phyloP scores from a whole-genome alignment of 228 moss, liverwort and hornwort species.

The Sphagnum fallax region DNA sequence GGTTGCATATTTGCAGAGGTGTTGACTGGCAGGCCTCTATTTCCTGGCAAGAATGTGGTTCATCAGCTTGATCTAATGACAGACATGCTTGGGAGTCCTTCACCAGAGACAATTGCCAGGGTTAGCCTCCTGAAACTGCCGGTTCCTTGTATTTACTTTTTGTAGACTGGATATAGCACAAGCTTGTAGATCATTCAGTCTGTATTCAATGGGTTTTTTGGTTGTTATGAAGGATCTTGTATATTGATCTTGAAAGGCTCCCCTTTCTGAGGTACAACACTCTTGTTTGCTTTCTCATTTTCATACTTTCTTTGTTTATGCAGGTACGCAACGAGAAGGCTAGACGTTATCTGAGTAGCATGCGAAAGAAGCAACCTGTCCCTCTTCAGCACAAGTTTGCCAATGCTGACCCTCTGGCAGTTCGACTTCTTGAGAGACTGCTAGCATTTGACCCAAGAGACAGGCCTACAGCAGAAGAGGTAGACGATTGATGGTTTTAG shows the following conservation, averaged over 20 bases:
- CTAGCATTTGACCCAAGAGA: conserved; percentile 95
- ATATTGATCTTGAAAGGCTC: no score
- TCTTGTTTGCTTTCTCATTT: no score
- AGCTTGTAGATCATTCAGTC: no score
- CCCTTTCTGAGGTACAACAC: no score
- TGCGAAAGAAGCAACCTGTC: conserved; percentile 87
- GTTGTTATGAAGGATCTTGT: no score
- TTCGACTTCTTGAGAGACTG: conserved; percentile 92
- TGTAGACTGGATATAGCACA: no score
- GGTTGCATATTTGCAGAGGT: conserved; percentile 99
- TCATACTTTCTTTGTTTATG: no score
- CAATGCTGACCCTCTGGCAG: conserved; percentile 82
- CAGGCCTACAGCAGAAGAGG: conserved; percentile 98
- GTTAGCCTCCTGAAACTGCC: conserved; percentile 15
- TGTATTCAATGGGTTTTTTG: no score
- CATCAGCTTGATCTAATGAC: conserved; percentile 99
- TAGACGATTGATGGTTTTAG: conserved; percentile 6
- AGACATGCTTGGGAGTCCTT: conserved; percentile 97
- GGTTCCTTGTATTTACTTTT: not conserved
- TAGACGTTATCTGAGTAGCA: conserved; percentile 84
- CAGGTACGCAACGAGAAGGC: conserved; percentile 99
- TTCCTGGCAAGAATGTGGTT: conserved; percentile 98
- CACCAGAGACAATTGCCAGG: conserved; percentile 87
- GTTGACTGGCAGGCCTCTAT: conserved; percentile 95
- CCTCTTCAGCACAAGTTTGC: conserved; percentile 85